Evolutionary conservation across 441 rosid species (phyloP).

Genomic region (Gossypium schwendimanii): DNA sequence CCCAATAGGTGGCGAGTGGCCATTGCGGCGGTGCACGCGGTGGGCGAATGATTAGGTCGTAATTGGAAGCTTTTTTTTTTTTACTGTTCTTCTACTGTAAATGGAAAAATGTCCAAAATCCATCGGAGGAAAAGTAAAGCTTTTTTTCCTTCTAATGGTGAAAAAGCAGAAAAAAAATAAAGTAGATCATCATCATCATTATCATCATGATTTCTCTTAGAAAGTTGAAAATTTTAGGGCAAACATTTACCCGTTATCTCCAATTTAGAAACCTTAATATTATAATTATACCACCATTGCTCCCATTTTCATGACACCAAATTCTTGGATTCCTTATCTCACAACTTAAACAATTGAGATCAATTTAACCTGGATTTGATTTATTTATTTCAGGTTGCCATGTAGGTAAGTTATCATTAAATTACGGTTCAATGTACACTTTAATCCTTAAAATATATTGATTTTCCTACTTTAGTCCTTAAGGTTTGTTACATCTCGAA

Average conservation of each 20-base stretch:
- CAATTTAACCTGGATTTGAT: neutral
- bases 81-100: constrained; percentile 15
- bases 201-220: neutral
- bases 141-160: neutral
- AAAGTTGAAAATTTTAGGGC: no score
- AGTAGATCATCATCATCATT: neutral
- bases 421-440: no score
- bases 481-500: no score
- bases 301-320: neutral
- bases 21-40: neutral
- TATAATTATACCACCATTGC: neutral
- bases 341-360: neutral
- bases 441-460: no score
- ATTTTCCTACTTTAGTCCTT: no score
- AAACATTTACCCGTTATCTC: no score
- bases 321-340: neutral
- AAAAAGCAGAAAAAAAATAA: neutral
- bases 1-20: neutral
- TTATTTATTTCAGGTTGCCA: neutral
- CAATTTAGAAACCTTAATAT: neutral
- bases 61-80: constrained; percentile 12
- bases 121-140: neutral
- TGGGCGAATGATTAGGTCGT: constrained; percentile 35
- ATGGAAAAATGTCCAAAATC: constrained; percentile 17
- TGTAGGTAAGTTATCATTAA: no score